Evolutionary conservation across 78 protist genomes (phyloP).

Genomic region (Dictyostelium brefeldianum): DNA sequence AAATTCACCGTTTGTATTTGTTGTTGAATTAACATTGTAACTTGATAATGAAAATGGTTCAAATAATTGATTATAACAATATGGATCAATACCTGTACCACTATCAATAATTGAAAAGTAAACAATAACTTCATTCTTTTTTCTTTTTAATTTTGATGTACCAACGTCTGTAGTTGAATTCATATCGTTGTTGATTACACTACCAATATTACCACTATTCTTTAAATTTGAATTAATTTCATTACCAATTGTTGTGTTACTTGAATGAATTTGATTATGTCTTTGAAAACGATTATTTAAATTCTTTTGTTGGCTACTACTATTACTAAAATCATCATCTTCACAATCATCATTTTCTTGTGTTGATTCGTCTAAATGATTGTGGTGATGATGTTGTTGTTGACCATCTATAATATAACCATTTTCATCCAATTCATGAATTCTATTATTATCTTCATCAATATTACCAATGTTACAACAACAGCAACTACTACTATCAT

Average conservation of each 20-base stretch:
- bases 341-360: neutral
- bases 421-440: neutral
- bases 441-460: neutral
- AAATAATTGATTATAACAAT: neutral
- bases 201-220: no score
- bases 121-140: slow-evolving; percentile 1
- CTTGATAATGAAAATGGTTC: slow-evolving; percentile 32
- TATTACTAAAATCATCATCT: no score
- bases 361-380: no score
- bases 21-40: slow-evolving; percentile 1
- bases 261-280: no score
- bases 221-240: neutral
- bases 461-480: neutral
- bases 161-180: no score
- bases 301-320: no score
- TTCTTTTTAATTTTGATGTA: neutral
- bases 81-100: slow-evolving; percentile 45
- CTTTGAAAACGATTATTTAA: neutral
- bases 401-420: no score
- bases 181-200: no score
- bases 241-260: no score
- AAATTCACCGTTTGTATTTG: slow-evolving; percentile 24
- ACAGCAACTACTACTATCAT: neutral
- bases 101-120: slow-evolving; percentile 55
- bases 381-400: no score